phyloP scores from a whole-genome alignment of 2,329 filamentous ascomycete genomes.

The Microdochium paspali region DNA sequence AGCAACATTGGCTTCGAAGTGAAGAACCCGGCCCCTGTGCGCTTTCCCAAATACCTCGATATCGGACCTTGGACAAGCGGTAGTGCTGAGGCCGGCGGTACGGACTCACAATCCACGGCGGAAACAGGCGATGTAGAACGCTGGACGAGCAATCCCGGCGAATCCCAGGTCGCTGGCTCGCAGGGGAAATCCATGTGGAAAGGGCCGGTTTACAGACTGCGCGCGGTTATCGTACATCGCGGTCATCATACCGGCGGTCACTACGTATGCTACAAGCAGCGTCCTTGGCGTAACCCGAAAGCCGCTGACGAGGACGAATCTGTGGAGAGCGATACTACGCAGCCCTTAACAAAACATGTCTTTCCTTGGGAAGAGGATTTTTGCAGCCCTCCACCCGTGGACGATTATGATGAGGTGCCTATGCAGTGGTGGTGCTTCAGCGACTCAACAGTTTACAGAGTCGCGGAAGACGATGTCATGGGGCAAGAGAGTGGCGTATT shows the following conservation, averaged over 20 bases:
- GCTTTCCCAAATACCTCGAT: constrained; percentile 66
- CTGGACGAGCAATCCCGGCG: constrained; percentile 60
- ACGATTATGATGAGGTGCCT: constrained; percentile 8
- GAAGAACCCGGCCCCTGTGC: constrained; percentile 78
- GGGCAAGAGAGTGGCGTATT: constrained; percentile 78
- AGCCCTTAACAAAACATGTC: too few species aligned
- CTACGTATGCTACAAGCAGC: constrained; percentile 83
- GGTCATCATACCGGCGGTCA: constrained; percentile 92
- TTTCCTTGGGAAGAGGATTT: constrained; percentile 1
- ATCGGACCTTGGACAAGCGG: constrained; percentile 80
- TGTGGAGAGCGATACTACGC: constrained; percentile 1
- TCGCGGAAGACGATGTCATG: constrained; percentile 65
- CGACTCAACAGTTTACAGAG: constrained; percentile 72
- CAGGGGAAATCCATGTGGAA: constrained; percentile 37
- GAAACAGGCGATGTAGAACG: constrained; percentile 38
- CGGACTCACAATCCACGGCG: constrained; percentile 15
- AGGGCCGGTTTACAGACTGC: constrained; percentile 63
- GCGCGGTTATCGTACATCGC: constrained; percentile 80
- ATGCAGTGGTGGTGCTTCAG: constrained; percentile 79
- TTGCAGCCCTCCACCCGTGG: neutral
- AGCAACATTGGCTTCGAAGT: too few species aligned
- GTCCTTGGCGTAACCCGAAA: constrained; percentile 30
- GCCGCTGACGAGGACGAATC: neutral
- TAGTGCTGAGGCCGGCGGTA: constrained; percentile 29
- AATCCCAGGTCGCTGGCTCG: constrained; percentile 63